Evolutionary conservation across 495 filamentous ascomycete genomes (phyloP), one percentile per base, ranked within the genome.

Genomic region (Penicillium ochrochloron): DNA sequence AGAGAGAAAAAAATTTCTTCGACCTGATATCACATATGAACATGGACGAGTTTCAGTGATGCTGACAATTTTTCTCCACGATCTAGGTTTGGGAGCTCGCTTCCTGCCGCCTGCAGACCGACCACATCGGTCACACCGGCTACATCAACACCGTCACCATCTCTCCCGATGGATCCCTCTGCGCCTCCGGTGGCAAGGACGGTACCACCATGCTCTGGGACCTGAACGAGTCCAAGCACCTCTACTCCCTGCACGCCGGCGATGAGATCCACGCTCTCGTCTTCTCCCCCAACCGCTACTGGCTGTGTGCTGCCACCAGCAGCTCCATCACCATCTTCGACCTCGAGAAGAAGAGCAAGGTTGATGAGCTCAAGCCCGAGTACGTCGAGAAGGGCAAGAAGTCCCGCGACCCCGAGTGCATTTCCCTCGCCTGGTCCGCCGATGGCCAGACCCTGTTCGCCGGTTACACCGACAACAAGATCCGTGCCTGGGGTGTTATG

Each of bases 111-210:
- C 90, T 99, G 77, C 95, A 99, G 85, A 99, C 95, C 75, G 95
- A 99, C 88, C 96, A 99, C 89, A 96, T 96, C 81, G 95, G 95
- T 82, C 95, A 99, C 89, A 92, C 92, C 76, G 95, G 95, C 74
- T 98, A 99, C 88, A 99, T 99, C 89, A 99, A 99, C 91, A 96
- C 95, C 78, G 95, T 99, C 81, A 99, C 95, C 78, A 98, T 99
- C 88, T 98, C 96, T 70, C 95, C 95, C 75, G 95, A 99, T 79
- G 95, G 95, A 72, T 99, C 95, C 66, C 95, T 99, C 75, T 99
- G 95, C 86, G 95, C 95, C 62, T 98, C 95, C 66, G 95, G 96
- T 77, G 95, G 95, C 77, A 99, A 99, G 88, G 95, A 99, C 85
- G 95, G 95, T 79, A 98, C 95, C 75, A 98, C 95, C 77, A 99